These are phyloP conservation scores for Lophiostoma macrostomum DNA, from an alignment of 495 filamentous ascomycete genomes.

Conservation along the genomic window DNA sequence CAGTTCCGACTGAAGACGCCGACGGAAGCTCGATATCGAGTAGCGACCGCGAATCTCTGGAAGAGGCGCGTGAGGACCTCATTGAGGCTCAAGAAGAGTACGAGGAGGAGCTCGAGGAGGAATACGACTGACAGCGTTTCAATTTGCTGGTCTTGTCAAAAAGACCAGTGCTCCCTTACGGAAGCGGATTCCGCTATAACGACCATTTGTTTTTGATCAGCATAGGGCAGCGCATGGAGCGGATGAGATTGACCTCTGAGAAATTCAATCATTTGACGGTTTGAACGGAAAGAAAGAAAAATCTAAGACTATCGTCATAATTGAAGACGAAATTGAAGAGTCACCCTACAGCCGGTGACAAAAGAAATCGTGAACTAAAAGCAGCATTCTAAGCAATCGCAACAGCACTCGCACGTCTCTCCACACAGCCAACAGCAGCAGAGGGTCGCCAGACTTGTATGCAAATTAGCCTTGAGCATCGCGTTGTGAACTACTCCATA, in stretches of 20 bases:
- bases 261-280: no score
- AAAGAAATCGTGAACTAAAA: no score
- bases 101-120: slow-evolving; percentile 37
- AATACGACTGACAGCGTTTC: slow-evolving; percentile 19
- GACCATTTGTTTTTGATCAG: no score
- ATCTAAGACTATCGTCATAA: no score
- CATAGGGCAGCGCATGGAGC: no score
- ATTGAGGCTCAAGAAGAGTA: slow-evolving; percentile 60
- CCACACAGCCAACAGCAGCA: slow-evolving; percentile 26
- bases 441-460: slow-evolving; percentile 17
- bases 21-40: slow-evolving; percentile 28
- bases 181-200: no score
- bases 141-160: no score
- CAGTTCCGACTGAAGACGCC: slow-evolving; percentile 18
- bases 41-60: slow-evolving; percentile 28
- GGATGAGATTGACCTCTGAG: no score
- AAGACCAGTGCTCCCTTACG: not conserved
- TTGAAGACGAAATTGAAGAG: no score
- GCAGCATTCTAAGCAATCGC: slow-evolving; percentile 20
- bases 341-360: no score
- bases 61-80: slow-evolving; percentile 12
- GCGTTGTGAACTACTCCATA: no score
- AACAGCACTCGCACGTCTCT: slow-evolving; percentile 22
- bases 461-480: not conserved
- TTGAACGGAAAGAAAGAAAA: no score